Percentiles rank a stretch among this genome's conserved stretches.
Conservation (phyloP, 2,329 filamentous ascomycete genomes). For the Calonectria naviculata region DNA sequence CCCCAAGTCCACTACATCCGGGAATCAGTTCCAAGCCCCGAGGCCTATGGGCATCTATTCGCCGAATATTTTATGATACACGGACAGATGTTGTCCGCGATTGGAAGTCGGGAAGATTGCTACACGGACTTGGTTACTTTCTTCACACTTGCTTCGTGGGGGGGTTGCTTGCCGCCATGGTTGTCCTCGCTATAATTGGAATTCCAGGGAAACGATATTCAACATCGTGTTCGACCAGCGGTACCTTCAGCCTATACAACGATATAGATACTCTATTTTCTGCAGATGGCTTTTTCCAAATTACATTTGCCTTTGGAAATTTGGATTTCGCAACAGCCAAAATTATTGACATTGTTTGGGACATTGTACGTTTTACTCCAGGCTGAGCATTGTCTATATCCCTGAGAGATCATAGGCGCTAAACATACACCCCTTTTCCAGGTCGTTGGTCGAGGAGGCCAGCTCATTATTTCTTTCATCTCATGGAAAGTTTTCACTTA, state of each 20-base stretch:
- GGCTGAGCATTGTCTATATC: too few relatives aligned
- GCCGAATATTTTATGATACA: too few relatives aligned
- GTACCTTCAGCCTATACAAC: neutral
- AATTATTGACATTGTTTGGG: neutral
- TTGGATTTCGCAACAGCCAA: neutral
- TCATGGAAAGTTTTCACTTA: neutral
- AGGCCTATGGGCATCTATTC: too few relatives aligned
- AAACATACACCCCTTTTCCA: neutral
- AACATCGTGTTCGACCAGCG: neutral
- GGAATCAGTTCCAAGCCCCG: too few relatives aligned
- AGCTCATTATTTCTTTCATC: neutral
- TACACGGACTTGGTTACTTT: neutral
- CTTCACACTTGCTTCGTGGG: neutral
- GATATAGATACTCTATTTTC: neutral
- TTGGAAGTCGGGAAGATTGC: neutral
- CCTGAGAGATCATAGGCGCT: neutral
- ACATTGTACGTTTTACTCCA: neutral
- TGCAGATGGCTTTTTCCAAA: neutral
- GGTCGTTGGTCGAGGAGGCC: neutral
- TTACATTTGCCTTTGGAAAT: neutral
- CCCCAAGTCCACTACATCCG: too few relatives aligned
- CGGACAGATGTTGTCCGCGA: neutral
- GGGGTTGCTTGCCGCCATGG: neutral
- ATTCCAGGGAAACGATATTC: neutral
- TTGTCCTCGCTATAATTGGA: neutral